Evolutionary conservation across 1,139 yeast genomes (phyloP), one percentile per base, ranked within the genome.

Genomic region (Geotrichum reessii): DNA sequence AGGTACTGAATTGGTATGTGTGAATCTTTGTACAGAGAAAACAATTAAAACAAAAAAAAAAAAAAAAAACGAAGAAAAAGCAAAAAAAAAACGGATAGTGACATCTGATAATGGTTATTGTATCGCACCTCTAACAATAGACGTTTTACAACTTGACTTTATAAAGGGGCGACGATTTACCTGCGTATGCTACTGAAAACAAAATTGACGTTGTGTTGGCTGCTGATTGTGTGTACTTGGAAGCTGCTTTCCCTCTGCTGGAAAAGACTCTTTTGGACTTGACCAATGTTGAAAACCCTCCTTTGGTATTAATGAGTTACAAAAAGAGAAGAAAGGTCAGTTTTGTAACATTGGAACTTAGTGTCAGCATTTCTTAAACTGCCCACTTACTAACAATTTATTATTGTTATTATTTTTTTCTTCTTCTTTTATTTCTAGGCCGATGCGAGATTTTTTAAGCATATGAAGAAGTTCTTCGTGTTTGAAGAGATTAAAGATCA

Each of bases 141-240:
- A 9, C 6, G 7, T 37, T 37, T 28, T 12, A 46, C 53, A 33
- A 47, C 55, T n/a, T 33, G 24, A 24, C n/a, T n/a, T 46, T 17
- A 37, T 37, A 37, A 14, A 65, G 72, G 79, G 83, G 84, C 1
- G 75, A 73, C 25, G 72, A 72, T 0, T 63, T 79, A 31, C 79
- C 80, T 2, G 72, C 63, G 1, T 72, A 69, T 55, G 73, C 75
- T 28, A 60, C 62, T 31, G 62, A 64, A 1, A 68, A 71, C 22
- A 64, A 63, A 2, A 73, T 76, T 1, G 84, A 81, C 66, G 68
- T 80, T 8, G 70, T 81, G 1, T 66, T 81, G 42, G 85, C 84
- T 2, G 85, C 85, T 0, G 85, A 81, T 66, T 81, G 85, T 66
- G 85, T 81, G 8, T 81, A 81, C 62, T 69, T 79, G 25, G 85